These are phyloP conservation scores for Eutrema heterophyllum DNA, from an alignment of 345 rosid species.

Conservation along the genomic window DNA sequence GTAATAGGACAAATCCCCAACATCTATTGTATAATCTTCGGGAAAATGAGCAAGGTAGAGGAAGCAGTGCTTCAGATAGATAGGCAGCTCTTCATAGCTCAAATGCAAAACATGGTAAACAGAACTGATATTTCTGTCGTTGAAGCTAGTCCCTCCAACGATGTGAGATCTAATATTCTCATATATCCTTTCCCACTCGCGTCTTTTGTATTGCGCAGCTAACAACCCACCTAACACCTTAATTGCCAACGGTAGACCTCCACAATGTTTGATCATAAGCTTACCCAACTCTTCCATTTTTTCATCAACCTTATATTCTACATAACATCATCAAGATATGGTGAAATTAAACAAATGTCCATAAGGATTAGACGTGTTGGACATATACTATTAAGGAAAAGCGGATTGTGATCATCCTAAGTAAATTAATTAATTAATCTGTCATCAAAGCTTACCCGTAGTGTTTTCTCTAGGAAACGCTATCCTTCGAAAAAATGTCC, in stretches of 20 bases:
- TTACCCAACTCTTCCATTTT: neutral
- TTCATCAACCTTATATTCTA: neutral
- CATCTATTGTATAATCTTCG: constrained; percentile 24
- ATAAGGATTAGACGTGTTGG: too few relatives aligned
- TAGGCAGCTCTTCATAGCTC: constrained; percentile 24
- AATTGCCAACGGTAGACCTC: neutral
- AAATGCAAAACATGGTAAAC: neutral
- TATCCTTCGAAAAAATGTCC: constrained; percentile 35
- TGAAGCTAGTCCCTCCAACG: neutral
- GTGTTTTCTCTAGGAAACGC: constrained; percentile 9
- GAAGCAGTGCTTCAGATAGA: constrained; percentile 5
- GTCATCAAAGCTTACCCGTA: constrained; percentile 4
- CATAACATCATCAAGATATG: too few relatives aligned
- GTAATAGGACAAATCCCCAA: constrained; percentile 7
- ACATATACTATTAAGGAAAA: too few relatives aligned
- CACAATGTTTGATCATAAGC: neutral
- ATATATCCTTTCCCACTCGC: neutral
- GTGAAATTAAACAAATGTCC: too few relatives aligned
- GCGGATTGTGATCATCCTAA: too few relatives aligned
- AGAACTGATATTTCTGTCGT: neutral
- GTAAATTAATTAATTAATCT: too few relatives aligned
- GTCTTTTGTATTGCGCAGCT: neutral
- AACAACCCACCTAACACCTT: neutral
- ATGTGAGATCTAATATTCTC: neutral
- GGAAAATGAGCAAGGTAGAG: constrained; percentile 9